These are phyloP conservation scores for Talaromyces thailandensis DNA, from an alignment of 495 filamentous ascomycete genomes.

Conservation along the genomic window DNA sequence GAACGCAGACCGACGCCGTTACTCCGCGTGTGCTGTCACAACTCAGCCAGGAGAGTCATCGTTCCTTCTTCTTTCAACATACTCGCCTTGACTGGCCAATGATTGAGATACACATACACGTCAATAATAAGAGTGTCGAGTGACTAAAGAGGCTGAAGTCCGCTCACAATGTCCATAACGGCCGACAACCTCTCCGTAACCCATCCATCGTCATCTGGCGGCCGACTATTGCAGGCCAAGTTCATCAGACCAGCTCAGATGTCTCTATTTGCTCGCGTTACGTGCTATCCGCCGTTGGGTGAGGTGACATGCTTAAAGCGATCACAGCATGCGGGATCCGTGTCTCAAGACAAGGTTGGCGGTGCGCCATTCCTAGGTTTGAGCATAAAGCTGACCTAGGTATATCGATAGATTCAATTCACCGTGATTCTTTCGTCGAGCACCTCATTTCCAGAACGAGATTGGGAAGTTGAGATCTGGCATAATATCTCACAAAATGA, in stretches of 20 bases:
- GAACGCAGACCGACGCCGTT: neutral
- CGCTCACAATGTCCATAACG: neutral
- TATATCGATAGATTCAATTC: conserved; percentile 41
- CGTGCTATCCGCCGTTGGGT: conserved; percentile 58
- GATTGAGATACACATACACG: neutral
- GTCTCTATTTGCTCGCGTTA: conserved; percentile 41
- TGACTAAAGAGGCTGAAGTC: neutral
- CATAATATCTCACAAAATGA: conserved; percentile 43
- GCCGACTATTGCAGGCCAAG: neutral
- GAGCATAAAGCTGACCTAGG: neutral
- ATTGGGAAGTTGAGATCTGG: conserved; percentile 73
- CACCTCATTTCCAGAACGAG: conserved; percentile 39
- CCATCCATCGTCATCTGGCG: neutral
- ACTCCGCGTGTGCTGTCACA: neutral
- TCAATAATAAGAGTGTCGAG: neutral
- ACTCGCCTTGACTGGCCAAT: neutral
- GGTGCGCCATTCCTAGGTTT: neutral
- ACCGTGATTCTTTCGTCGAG: conserved; percentile 65
- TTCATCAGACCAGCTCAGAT: conserved; percentile 37
- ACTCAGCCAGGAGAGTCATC: neutral
- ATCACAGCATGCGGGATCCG: conserved; percentile 15
- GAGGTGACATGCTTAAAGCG: conserved; percentile 53
- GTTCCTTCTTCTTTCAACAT: neutral
- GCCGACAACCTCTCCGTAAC: neutral
- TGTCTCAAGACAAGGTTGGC: conserved; percentile 22